Evolutionary conservation across 108 stramenopile species (phyloP), one percentile per base, ranked within the genome.

Genomic region (Fistulifera pelliculosa): DNA sequence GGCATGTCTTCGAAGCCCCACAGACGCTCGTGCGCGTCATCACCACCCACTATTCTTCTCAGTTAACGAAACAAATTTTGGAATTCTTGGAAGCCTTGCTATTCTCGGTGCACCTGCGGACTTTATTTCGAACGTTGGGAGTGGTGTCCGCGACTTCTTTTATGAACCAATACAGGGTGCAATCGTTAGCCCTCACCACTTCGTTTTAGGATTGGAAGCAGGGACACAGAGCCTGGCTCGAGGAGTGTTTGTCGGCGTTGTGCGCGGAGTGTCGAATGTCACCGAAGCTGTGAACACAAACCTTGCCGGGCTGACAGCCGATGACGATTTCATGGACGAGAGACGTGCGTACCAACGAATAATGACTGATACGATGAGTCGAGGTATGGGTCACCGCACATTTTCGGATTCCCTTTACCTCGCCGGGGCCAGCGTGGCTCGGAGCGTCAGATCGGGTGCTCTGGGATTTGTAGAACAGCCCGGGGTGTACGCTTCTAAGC

Each of bases 151-250:
- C 13, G 75, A 79, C 35, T 89, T 89, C 55, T 89, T 89, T 48
- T 89, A 89, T 49, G 87, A 83, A 52, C 83, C 87, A n/a, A 83
- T 89, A 22, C 67, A 89, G 35, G 87, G 83, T 22, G 69, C 82
- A 17, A 75, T 77, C 5, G 75, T 75, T 47, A 74, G 83, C 3
- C 87, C 87, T 11, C 70, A 60, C 8, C 71, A 83, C 42, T 89
- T 89, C 50, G 57, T 89, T 26, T 76, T 80, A 56, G 83, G 87
- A n/a, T 58, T 89, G 1, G 87, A 89, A 50, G 64, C 67, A 12
- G 87, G 87, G 12, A 82, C 87, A 10, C 66, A 73, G 35, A 77
- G 73, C 54, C 75, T 89, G 38, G 87, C 80, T 38, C 54, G 87
- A 47, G 87, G 87, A 25, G 79, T 89, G 0, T 80, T 89, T 58